Evolutionary conservation across 495 filamentous ascomycete species (phyloP), one percentile per base, ranked within the genome.

Genomic region (Astrothelium subdiscretum): DNA sequence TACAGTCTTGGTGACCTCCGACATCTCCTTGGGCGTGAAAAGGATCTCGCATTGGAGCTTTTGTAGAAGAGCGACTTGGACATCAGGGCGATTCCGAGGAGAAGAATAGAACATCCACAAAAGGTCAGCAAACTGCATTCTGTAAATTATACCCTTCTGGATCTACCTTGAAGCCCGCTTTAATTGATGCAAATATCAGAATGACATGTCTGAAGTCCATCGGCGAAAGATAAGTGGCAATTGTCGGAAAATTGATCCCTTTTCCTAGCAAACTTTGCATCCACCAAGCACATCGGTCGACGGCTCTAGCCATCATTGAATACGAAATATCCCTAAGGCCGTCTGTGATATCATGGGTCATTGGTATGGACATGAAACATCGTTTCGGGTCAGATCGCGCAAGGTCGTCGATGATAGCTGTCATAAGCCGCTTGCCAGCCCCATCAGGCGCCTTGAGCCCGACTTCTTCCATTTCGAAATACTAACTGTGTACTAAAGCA

Each of bases 121-220:
- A 20, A 10, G 12, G 22, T 54, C 48, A 29, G 26, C 29, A 54
- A 54, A 8, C 5, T 3, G 8, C 8, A 27, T 20, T 29, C n/a
- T n/a, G n/a, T 20, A 8, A 11, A 12, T 8, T 29, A 5, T 54
- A 2, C 6, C 20, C 10, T 48, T 20, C 43, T 22, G 43, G 29
- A 6, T 24, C 8, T 15, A 54, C 48, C 48, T 54, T 54, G 24
- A 27, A 54, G 48, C 48, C 48, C 8, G 48, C 20, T 15, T 54
- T 54, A 15, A 54, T 54, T 3, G 48, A 12, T 8, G 48, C 48
- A 29, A 54, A 54, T 5, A 54, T 54, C 6, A 54, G 48, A 10
- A 54, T 54, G 24, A 54, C 48, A 54, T 54, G 48, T 29, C 48
- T 54, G 24, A 54, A 54, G 24, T 54, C 48, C 48, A 54, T 54